Evolutionary conservation across 306 rosid species (phyloP), one percentile per base, ranked within the genome.

Genomic region (Castanopsis chinensis): DNA sequence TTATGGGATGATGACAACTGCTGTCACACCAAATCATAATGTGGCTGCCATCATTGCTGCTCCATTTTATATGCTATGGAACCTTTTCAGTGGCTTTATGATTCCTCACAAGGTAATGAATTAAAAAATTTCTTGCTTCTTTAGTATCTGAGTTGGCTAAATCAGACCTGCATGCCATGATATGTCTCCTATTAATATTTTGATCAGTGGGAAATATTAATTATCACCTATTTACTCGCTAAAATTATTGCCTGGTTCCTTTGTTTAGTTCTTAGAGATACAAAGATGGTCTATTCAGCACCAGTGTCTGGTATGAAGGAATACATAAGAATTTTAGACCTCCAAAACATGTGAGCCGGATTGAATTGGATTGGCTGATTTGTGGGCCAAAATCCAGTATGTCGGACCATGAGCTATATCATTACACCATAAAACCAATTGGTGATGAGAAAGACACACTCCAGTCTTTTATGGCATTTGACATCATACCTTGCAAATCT

Each of bases 1-100:
- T 82, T 96, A 96, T 64, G 99, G 99, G 71, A 96, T 96, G 99
- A 96, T 96, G 98, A 91, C 99, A 41, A 96, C 98, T 30, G 99
- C 99, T 19, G 80, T 96, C 86, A 93, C 99, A 10, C 99, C 99
- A 82, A 96, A 96, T 81, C 99, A 96, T 76, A 89, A 96, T 17
- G 99, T 96, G 76, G 99, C 94, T 67, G 82, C 99, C 80, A 86
- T 96, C 69, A 88, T 96, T 35, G 91, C 94, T 81, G 99, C 98
- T 84, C 99, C 99, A 65, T 93, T 93, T 86, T 96, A 93, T 63
- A 96, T 96, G 99, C 85, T 96, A 52, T 96, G 99, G 99, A 96
- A 96, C 90, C 98, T 96, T 64, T 96, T 96, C 91, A 93, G 99
- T 71, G 99, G 99, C 82, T 93, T 96, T 77, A 96, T 96, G 99